phyloP scores from a whole-genome alignment of 805 yeast species.

The Cyberlindnera mississippiensis region DNA sequence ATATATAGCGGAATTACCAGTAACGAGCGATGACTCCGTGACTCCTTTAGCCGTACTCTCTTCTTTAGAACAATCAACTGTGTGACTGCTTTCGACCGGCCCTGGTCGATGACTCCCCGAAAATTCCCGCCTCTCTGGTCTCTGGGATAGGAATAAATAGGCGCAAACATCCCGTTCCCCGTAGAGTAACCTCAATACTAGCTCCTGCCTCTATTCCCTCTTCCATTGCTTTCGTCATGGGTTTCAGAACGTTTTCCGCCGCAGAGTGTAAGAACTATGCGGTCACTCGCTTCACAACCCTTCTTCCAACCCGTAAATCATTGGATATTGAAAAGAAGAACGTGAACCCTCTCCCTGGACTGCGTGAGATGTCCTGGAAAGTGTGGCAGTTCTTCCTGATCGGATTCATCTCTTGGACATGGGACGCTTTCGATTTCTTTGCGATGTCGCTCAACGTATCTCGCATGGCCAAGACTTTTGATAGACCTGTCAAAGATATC shows the following conservation, averaged over 20 bases:
- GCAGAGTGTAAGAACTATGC: constrained; percentile 13
- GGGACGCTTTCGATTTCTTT: constrained; percentile 66
- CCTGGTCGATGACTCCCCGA: too few species aligned
- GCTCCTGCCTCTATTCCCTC: too few species aligned
- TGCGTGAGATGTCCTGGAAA: constrained; percentile 41
- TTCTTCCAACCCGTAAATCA: constrained; percentile 44
- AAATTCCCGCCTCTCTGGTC: too few species aligned
- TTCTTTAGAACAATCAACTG: too few species aligned
- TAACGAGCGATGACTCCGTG: too few species aligned
- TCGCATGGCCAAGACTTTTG: constrained; percentile 43
- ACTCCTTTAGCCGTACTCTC: too few species aligned
- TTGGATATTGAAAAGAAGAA: constrained; percentile 33
- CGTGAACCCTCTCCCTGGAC: constrained; percentile 62
- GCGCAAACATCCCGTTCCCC: too few species aligned
- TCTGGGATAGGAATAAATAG: not conserved
- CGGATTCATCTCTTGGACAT: constrained; percentile 58
- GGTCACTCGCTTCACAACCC: constrained; percentile 44
- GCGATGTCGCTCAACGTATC: constrained; percentile 50
- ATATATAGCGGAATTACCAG: too few species aligned
- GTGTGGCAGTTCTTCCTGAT: constrained; percentile 53
- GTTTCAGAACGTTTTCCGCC: constrained; percentile 10
- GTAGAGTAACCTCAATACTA: too few species aligned
- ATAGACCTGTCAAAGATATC: constrained; percentile 43
- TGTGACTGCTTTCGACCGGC: too few species aligned
- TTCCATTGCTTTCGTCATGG: constrained; percentile 7